phyloP scores from a whole-genome alignment of 169 alveolate species.

The Cryptosporidium bovis region DNA sequence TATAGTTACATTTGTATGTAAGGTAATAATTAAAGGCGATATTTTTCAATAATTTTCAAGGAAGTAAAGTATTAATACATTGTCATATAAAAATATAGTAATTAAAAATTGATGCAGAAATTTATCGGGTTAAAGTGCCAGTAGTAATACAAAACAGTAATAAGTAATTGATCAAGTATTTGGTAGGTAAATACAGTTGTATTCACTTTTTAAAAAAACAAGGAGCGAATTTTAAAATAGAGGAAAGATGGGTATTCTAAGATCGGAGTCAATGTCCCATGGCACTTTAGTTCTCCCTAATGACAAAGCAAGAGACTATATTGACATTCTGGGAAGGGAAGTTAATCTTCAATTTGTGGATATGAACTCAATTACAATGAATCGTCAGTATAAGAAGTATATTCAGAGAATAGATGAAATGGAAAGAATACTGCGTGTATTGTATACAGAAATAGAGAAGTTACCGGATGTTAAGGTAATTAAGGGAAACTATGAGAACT shows the following conservation, averaged over 20 bases:
- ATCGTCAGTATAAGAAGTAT: slow-evolving; percentile 89
- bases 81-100: too few relatives aligned
- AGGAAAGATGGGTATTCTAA: slow-evolving; percentile 75
- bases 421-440: slow-evolving; percentile 89
- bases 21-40: too few relatives aligned
- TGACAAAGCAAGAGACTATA: slow-evolving; percentile 89
- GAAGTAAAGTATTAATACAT: too few relatives aligned
- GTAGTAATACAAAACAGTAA: too few relatives aligned
- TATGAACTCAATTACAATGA: slow-evolving; percentile 86
- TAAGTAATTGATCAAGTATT: too few relatives aligned
- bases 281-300: slow-evolving; percentile 93
- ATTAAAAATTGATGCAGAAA: too few relatives aligned
- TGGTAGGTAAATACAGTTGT: too few relatives aligned
- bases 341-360: slow-evolving; percentile 89
- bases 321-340: slow-evolving; percentile 87
- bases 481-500: slow-evolving; percentile 84
- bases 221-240: too few relatives aligned
- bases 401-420: slow-evolving; percentile 92
- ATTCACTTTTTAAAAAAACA: too few relatives aligned
- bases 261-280: slow-evolving; percentile 89
- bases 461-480: slow-evolving; percentile 81
- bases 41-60: too few relatives aligned
- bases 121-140: too few relatives aligned
- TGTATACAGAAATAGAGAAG: slow-evolving; percentile 83
- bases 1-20: too few relatives aligned